Evolutionary conservation across 1,139 yeast genomes (phyloP).

Genomic region (Suhomyces wounanorum): DNA sequence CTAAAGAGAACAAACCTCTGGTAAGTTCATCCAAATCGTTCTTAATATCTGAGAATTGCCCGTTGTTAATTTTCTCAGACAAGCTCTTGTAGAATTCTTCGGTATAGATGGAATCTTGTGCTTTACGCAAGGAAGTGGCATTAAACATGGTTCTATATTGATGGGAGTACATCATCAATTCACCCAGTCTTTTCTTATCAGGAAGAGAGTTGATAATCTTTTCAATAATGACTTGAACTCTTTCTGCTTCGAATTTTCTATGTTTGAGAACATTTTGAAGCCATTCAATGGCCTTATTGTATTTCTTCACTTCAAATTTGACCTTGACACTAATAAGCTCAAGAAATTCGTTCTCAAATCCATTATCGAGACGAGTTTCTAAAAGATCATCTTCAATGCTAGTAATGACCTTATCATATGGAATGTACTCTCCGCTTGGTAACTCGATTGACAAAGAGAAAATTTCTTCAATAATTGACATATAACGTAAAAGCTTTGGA

Average conservation of each 20-base stretch:
- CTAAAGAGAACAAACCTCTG: conserved; percentile 53
- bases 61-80: conserved; percentile 53
- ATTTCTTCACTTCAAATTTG: conserved; percentile 64
- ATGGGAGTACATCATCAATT: conserved; percentile 66
- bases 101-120: conserved; percentile 64
- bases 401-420: conserved; percentile 75
- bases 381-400: conserved; percentile 74
- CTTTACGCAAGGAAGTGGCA: conserved; percentile 62
- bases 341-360: conserved; percentile 60
- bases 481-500: conserved; percentile 59
- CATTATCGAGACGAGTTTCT: conserved; percentile 55
- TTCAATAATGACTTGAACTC: conserved; percentile 72
- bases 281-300: conserved; percentile 76
- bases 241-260: conserved; percentile 68
- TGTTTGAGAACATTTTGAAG: conserved; percentile 61
- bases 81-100: conserved; percentile 60
- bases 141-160: conserved; percentile 55
- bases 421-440: conserved; percentile 55
- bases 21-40: conserved; percentile 61
- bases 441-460: conserved; percentile 71
- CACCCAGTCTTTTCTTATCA: conserved; percentile 80
- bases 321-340: conserved; percentile 66
- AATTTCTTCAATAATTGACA: conserved; percentile 63
- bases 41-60: conserved; percentile 48
- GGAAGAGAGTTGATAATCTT: conserved; percentile 75